Base-by-base conservation (phyloP, 129 eudicot genomes). In the Artemisia annua region DNA sequence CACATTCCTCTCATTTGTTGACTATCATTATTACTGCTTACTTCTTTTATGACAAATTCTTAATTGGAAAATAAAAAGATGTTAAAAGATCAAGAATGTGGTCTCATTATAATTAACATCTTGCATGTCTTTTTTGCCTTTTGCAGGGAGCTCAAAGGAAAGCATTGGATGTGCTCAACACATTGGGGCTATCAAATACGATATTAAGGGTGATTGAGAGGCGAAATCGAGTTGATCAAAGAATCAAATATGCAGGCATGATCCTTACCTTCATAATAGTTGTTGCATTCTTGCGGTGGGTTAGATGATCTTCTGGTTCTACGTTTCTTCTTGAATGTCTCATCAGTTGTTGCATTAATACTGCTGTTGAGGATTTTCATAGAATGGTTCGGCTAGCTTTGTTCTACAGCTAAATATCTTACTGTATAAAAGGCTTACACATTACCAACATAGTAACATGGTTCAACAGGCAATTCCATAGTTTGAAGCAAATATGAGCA, bases 131-230 rank as follows among this genome's bases (percentile, higher is more conserved):
- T 3, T 39, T 39, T 78, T 86, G 11, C 84, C 88, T 54, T 78
- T 0, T 83, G 76, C 88, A 91, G 99, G 84, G 96, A 67, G 99
- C 99, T 72, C 99, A 95, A 79, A 82, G 99, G 64, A 95, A 95
- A 83, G 91, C 97, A 46, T 73, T 95, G 81, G 97, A 95, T 78
- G 89, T 95, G 50, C 91, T 91, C 43, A 95, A 91, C 83, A 88
- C 96, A 12, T 69, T 95, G 69, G 99, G 99, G 67, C 85, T 91
- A 66, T 95, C 99, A 69, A 95, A 88, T 84, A 84, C 96, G 63
- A 85, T 95, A 35, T 77, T 95, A 72, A 88, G 97, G 86, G 78
- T 95, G 7, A 83, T 91, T 12, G 97, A 91, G 85, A 88, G 87
- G 83, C 81, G 96, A 54, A 88, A 88, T 71, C 92, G 92, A 66